Evolutionary conservation across 345 rosid species (phyloP), one percentile per base, ranked within the genome.

Genomic region (Geranium rotundifolium): DNA sequence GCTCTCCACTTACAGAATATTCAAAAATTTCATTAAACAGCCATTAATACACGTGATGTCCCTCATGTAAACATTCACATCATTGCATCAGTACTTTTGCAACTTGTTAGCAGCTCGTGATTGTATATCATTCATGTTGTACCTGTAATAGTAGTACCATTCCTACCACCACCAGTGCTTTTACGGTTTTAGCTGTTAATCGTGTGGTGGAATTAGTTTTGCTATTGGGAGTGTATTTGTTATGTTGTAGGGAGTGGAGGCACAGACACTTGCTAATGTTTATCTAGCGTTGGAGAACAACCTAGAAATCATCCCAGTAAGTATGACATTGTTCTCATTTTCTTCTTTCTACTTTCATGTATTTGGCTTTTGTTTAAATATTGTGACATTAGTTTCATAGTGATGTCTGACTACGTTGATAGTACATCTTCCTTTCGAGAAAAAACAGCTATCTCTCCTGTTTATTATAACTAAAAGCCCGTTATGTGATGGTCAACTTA

Each of bases 221-320:
- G 29, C 54, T 30, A 30, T 59, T 58, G 16, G 29, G 15, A 17
- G 5, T 18, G 60, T 14, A 14, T 56, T 20, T 61, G 30, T 67
- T 59, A 46, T 77, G 20, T 65, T 71, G 58, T 62, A 93, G 99
- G 99, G 99, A 63, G 99, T 93, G 76, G 97, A 93, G 84, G 99
- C 98, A 41, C 96, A 92, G 79, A 92, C 98, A 17, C 57, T 92
- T 72, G 98, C 98, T 58, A 92, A 92, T 75, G 90, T 93, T 67
- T 93, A 87, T 79, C 70, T 93, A 83, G 99, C 99, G 61, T 70
- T 93, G 81, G 97, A 87, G 68, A 89, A 81, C 85, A 86, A 93
- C 79, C 89, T 93, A 63, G 99, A 89, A 79, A 93, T 93, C 29
- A 86, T 93, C 63, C 96, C 96, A 63, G 99, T 91, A 77, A 84